Base-by-base conservation (phyloP, 805 yeast species). In the Saccharomycopsis sp. region DNA sequence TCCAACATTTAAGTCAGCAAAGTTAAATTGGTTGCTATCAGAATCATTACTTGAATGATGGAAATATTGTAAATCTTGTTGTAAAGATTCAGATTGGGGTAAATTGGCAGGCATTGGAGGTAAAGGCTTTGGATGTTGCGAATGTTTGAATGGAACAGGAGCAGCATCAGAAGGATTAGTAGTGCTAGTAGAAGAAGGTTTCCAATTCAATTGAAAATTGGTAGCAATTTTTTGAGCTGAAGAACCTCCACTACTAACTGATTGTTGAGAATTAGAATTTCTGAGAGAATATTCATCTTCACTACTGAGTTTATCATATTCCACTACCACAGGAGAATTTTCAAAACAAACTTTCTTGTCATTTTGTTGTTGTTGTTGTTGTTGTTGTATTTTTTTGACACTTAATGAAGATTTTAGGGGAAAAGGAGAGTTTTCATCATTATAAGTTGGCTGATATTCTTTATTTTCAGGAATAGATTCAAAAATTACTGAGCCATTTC, bases 31-130 rank as follows among this genome's bases (percentile, higher is more conserved):
- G 12, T 25, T 25, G 27, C 27, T 25, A 9, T 28, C 17, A 28
- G n/a, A 9, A 5, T 9, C 17, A 14, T 28, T 28, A 28, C 17
- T n/a, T 14, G 6, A 14, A 14, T 13, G 9, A 14, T 17, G 12
- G 26, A 21, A 41, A 13, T 18, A 15, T 5, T 34, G 23, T n/a
- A 44, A 21, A 21, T 41, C 36, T 20, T 44, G 45, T 29, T 41
- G 42, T 3, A 41, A 23, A 8, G 47, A 43, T 9, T 44, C 49
- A 15, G 42, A 37, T 12, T 38, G 31, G 12, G 49, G 47, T 12
- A 44, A 18, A 29, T 34, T 39, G 3, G 15, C 12, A 4, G 49
- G 49, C 43, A 44, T 46, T 5, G 47, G 48, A 4, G 49, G 49
- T 12, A 46, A 31, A 3, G 49, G 49, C 27, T 46, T 42, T 10